phyloP scores from a whole-genome alignment of 139 green algal species.

The Chlamydomonas schloesseri region DNA sequence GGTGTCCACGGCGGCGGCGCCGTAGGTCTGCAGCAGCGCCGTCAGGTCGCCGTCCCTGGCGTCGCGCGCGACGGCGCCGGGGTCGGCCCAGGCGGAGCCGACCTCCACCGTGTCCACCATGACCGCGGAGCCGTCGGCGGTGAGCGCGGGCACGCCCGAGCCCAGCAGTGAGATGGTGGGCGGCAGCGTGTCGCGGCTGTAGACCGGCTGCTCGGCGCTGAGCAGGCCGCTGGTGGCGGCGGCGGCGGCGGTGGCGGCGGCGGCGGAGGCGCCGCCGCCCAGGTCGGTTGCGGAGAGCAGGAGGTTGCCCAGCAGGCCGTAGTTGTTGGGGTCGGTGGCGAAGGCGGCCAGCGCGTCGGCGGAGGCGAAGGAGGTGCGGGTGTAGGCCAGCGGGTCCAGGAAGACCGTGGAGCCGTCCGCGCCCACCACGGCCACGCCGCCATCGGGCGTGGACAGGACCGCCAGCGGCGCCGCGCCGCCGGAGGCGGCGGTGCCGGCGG shows the following conservation, averaged over 20 bases:
- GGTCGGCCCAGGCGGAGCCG: conserved; percentile 41
- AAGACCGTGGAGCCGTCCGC: background rate
- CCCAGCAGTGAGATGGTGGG: conserved; percentile 44
- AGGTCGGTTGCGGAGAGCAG: background rate
- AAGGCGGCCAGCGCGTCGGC: background rate
- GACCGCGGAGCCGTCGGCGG: background rate
- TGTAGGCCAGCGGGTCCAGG: conserved; percentile 20
- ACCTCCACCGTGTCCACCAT: conserved; percentile 54
- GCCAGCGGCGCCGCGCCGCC: background rate
- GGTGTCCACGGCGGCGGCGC: conserved; percentile 52
- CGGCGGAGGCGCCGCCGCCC: background rate
- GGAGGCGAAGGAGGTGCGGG: background rate
- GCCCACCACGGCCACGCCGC: background rate
- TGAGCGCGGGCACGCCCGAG: conserved; percentile 42
- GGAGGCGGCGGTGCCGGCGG: background rate
- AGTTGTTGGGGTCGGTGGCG: background rate
- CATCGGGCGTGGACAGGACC: background rate
- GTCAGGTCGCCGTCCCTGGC: conserved; percentile 56
- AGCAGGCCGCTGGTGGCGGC: background rate
- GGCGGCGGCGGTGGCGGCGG: background rate
- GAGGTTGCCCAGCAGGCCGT: conserved; percentile 24
- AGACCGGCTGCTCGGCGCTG: background rate
- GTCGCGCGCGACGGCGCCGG: conserved; percentile 54
- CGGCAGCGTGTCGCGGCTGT: conserved; percentile 36
- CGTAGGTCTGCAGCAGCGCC: conserved; percentile 41